phyloP scores from a whole-genome alignment of 2,329 filamentous ascomycete genomes.

The Beauveria rudraprayagi region DNA sequence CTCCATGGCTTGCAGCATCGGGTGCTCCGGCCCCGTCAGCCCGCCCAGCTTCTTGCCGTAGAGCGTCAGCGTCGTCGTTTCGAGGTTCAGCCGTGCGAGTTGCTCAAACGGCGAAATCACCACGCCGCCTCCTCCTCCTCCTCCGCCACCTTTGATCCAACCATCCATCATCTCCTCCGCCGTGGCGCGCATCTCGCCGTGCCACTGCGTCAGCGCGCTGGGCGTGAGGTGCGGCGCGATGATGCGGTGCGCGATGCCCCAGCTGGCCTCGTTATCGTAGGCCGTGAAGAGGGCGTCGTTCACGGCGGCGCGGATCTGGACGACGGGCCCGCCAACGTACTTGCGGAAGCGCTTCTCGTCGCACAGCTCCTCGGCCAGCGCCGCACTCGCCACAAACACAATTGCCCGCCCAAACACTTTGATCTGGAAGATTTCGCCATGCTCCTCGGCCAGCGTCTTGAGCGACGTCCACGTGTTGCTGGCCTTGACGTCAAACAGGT shows the following conservation, averaged over 20 bases:
- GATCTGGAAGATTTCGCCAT: slow-evolving; percentile 32
- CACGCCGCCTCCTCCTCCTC: slow-evolving; percentile 18
- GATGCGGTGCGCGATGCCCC: slow-evolving; percentile 45
- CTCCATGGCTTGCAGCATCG: slow-evolving; percentile 46
- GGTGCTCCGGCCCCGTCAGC: slow-evolving; percentile 37
- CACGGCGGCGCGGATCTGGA: slow-evolving; percentile 42
- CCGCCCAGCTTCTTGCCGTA: slow-evolving; percentile 42
- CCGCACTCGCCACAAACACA: slow-evolving; percentile 39
- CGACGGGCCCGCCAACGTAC: slow-evolving; percentile 43
- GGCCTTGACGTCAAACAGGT: slow-evolving; percentile 27
- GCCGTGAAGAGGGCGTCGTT: slow-evolving; percentile 47
- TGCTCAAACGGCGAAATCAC: slow-evolving; percentile 38
- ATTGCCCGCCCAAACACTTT: slow-evolving; percentile 26
- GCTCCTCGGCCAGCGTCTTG: slow-evolving; percentile 26
- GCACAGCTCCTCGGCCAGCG: slow-evolving; percentile 42
- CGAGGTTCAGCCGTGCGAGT: slow-evolving; percentile 46
- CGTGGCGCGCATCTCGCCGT: slow-evolving; percentile 41
- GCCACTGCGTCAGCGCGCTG: slow-evolving; percentile 25
- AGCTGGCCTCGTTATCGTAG: slow-evolving; percentile 38
- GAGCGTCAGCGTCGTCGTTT: slow-evolving; percentile 40
- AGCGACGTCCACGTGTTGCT: slow-evolving; percentile 30
- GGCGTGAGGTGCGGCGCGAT: slow-evolving; percentile 37
- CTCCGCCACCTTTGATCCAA: slow-evolving; percentile 34
- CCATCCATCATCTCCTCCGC: slow-evolving; percentile 40
- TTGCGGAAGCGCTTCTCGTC: slow-evolving; percentile 47